phyloP scores from a whole-genome alignment of 768 basidiomycete genomes.

The Pleurotus cornucopiae region DNA sequence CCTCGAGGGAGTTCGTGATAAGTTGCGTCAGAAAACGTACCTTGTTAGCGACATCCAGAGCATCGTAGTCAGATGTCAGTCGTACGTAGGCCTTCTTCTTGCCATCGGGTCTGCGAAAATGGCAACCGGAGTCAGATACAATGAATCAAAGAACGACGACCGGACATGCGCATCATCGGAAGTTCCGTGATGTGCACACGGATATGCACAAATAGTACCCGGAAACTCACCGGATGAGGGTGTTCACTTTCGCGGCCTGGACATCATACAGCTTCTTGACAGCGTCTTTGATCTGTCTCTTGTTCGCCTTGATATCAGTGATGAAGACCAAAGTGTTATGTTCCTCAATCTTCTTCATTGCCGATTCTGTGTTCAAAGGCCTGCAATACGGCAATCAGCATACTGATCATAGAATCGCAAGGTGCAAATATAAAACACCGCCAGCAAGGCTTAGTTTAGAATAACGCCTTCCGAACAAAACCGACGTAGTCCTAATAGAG shows the following conservation, averaged over 20 bases:
- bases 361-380: constrained; percentile 91
- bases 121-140: neutral
- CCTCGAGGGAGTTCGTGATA: neutral
- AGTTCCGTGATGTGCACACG: too few species aligned
- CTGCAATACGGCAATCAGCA: constrained; percentile 27
- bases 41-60: constrained; percentile 97
- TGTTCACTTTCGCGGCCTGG: constrained; percentile 94
- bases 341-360: constrained; percentile 99
- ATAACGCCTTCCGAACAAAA: neutral
- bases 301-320: constrained; percentile 92
- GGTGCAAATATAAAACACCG: neutral
- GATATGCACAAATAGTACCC: neutral
- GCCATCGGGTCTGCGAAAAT: constrained; percentile 74
- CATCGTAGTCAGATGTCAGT: constrained; percentile 92
- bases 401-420: neutral
- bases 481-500: neutral
- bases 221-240: constrained; percentile 81
- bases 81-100: constrained; percentile 99
- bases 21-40: constrained; percentile 32
- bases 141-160: neutral
- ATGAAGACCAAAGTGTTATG: constrained; percentile 99
- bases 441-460: neutral
- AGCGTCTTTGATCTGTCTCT: constrained; percentile 98
- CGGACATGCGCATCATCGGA: constrained; percentile 1
- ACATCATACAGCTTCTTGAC: constrained; percentile 99